Evolutionary conservation across 2,329 filamentous ascomycete species (phyloP).

Genomic region (Monilinia aucupariae): DNA sequence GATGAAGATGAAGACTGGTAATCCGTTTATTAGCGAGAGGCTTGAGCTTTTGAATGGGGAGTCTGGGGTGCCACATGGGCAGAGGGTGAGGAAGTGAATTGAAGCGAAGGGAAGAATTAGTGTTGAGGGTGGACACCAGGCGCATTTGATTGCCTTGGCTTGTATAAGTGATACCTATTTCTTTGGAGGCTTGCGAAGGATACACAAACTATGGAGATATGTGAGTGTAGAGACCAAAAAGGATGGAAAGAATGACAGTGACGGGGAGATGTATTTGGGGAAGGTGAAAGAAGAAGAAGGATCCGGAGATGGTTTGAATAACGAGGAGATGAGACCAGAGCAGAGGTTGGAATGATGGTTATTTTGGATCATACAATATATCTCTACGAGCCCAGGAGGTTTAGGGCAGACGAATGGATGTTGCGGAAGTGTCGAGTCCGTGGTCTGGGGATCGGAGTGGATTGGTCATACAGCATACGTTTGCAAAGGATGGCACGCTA

Average conservation of each 20-base stretch:
- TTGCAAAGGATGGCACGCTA: constrained; percentile 62
- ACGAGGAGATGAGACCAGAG: constrained; percentile 48
- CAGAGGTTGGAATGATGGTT: constrained; percentile 77
- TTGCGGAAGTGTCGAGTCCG: constrained; percentile 73
- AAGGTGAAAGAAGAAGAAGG: constrained; percentile 35
- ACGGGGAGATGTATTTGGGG: constrained; percentile 47
- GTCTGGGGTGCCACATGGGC: constrained; percentile 52
- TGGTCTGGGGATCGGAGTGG: constrained; percentile 76
- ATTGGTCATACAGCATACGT: constrained; percentile 70
- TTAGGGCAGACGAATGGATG: constrained; percentile 69
- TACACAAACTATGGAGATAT: constrained; percentile 76
- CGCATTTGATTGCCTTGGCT: constrained; percentile 80
- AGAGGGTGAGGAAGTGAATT: constrained; percentile 69
- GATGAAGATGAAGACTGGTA: constrained; percentile 27
- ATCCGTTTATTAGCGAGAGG: constrained; percentile 53
- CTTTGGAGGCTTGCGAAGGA: constrained; percentile 78
- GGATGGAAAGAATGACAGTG: constrained; percentile 23
- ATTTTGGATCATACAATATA: constrained; percentile 71
- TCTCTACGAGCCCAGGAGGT: constrained; percentile 55
- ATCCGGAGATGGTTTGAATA: constrained; percentile 43
- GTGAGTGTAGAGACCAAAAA: constrained; percentile 35
- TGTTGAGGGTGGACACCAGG: constrained; percentile 64
- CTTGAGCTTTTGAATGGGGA: constrained; percentile 52
- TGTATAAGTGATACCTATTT: constrained; percentile 94
- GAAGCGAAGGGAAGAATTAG: constrained; percentile 70